phyloP scores from a whole-genome alignment of 306 rosid genomes.

The Neltuma alba region DNA sequence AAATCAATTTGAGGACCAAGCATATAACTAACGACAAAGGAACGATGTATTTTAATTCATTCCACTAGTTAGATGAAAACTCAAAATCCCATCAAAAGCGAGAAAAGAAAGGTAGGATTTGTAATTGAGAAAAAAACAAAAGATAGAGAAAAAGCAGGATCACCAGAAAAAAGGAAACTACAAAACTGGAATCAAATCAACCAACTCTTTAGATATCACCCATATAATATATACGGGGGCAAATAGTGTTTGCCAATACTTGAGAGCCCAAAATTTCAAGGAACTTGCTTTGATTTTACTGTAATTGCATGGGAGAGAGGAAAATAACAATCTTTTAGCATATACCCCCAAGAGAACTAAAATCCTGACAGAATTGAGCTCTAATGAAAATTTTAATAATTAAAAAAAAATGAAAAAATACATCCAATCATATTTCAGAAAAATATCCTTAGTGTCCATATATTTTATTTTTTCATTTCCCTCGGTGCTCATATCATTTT shows the following conservation, averaged over 20 bases:
- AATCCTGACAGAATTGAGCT: not conserved
- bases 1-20: not conserved
- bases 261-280: too few species aligned
- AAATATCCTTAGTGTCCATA: not conserved
- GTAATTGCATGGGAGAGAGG: too few species aligned
- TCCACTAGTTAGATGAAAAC: too few species aligned
- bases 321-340: not conserved
- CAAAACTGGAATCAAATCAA: not conserved
- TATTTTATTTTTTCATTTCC: not conserved
- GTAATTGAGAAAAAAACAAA: too few species aligned
- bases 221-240: not conserved
- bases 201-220: not conserved
- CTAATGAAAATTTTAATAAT: too few species aligned
- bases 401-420: not conserved
- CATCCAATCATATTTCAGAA: not conserved
- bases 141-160: too few species aligned
- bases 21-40: not conserved
- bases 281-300: too few species aligned
- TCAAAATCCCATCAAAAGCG: slow-evolving; percentile 25
- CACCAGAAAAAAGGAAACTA: slow-evolving; percentile 17
- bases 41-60: not conserved
- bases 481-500: not conserved
- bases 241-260: not conserved
- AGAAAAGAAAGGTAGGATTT: slow-evolving; percentile 6
- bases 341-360: not conserved